Conservation (phyloP, 2,329 filamentous ascomycete species). For the Ceratocystis eucalypticola region DNA sequence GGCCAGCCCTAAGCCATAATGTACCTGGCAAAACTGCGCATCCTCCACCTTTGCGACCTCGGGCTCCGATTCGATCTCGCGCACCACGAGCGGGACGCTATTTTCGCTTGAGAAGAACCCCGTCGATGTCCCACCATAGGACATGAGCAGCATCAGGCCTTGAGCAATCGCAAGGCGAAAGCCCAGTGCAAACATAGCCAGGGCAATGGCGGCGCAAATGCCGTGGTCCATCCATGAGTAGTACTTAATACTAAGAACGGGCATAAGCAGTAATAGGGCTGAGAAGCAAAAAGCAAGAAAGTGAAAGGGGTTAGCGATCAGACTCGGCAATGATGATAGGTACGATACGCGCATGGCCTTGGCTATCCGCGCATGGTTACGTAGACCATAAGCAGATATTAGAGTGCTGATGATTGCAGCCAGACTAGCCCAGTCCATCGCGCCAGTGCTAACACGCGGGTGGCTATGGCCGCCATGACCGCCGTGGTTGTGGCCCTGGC, state of each 20-base stretch:
- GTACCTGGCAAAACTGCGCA: constrained; percentile 95
- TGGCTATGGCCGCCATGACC: constrained; percentile 57
- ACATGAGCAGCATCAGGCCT: constrained; percentile 93
- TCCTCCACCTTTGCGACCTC: constrained; percentile 68
- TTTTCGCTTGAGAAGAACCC: constrained; percentile 24
- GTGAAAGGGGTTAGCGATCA: constrained; percentile 90
- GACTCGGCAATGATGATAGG: constrained; percentile 64
- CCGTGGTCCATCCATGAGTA: constrained; percentile 63
- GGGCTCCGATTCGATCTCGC: constrained; percentile 71
- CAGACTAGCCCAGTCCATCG: constrained; percentile 66
- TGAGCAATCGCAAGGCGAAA: constrained; percentile 71
- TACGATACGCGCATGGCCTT: constrained; percentile 80
- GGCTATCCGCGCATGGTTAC: constrained; percentile 84
- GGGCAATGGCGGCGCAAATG: constrained; percentile 67
- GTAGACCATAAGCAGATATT: constrained; percentile 71
- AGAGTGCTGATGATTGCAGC: constrained; percentile 72
- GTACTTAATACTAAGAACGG: constrained; percentile 68
- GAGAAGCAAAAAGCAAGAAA: constrained; percentile 86
- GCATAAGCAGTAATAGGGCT: constrained; percentile 62
- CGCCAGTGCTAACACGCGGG: constrained; percentile 54
- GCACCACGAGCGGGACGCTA: constrained; percentile 59
- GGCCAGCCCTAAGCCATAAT: constrained; percentile 93
- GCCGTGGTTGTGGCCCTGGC: constrained; percentile 11
- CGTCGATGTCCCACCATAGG: constrained; percentile 39
- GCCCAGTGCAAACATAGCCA: constrained; percentile 80